Conservation (phyloP, 2,329 filamentous ascomycete species). For the Diplocarpon rosae region DNA sequence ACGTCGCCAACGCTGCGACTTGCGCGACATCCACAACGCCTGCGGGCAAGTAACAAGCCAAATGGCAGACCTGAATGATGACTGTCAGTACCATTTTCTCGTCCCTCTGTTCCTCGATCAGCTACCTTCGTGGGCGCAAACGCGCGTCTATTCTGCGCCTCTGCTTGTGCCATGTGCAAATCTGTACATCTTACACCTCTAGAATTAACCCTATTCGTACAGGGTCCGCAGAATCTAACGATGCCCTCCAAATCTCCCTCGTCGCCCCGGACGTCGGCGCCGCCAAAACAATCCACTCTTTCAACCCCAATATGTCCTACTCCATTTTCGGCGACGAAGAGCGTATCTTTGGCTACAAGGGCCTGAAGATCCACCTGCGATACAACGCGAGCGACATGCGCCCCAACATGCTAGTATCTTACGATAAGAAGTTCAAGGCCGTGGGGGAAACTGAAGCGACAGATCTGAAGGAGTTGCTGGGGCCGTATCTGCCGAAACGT, state of each 20-base stretch:
- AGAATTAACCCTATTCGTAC: slow-evolving; percentile 1
- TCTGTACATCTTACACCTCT: neutral
- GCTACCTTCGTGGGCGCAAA: slow-evolving; percentile 12
- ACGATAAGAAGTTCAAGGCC: slow-evolving; percentile 57
- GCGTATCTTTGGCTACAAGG: slow-evolving; percentile 80
- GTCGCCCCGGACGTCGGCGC: slow-evolving; percentile 38
- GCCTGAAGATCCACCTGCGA: slow-evolving; percentile 63
- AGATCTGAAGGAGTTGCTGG: slow-evolving; percentile 49
- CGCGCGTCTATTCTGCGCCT: neutral
- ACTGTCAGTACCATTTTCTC: slow-evolving; percentile 14
- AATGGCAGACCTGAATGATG: slow-evolving; percentile 11
- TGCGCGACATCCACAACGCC: neutral
- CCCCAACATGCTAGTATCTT: slow-evolving; percentile 62
- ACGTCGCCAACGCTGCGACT: neutral
- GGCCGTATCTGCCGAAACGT: slow-evolving; percentile 57
- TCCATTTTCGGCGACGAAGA: slow-evolving; percentile 90
- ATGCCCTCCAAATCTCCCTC: slow-evolving; percentile 52
- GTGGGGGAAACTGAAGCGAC: slow-evolving; percentile 58
- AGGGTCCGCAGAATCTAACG: slow-evolving; percentile 29
- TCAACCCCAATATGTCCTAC: slow-evolving; percentile 83
- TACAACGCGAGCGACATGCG: slow-evolving; percentile 62
- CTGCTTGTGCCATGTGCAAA: neutral
- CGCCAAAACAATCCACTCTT: slow-evolving; percentile 51
- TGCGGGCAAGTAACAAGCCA: neutral
- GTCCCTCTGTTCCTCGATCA: neutral